Evolutionary conservation across 116 monocot species (phyloP).

Genomic region (Trichopus zeylanicus): DNA sequence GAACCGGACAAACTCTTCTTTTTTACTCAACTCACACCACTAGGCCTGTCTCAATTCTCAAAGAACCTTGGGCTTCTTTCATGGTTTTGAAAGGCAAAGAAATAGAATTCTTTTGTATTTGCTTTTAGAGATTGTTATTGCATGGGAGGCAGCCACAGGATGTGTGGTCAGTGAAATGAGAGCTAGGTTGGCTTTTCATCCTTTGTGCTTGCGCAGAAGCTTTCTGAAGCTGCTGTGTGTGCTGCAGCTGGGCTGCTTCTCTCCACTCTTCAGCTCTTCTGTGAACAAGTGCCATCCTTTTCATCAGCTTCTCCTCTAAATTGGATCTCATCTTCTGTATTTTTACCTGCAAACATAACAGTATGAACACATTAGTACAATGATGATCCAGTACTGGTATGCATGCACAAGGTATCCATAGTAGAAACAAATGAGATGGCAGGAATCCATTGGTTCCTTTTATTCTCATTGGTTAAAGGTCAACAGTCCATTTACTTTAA

Average conservation of each 20-base stretch:
- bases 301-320: conserved; percentile 89
- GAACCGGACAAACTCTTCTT: no score
- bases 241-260: conserved; percentile 64
- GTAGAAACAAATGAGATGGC: no score
- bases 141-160: conserved; percentile 51
- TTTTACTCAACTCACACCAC: no score
- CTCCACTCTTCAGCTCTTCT: conserved; percentile 73
- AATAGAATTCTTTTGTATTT: background rate
- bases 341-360: conserved; percentile 46
- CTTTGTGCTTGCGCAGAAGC: conserved; percentile 53
- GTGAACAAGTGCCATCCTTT: conserved; percentile 63
- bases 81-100: background rate
- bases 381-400: background rate
- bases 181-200: conserved; percentile 33
- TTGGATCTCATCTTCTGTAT: conserved; percentile 84
- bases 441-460: no score
- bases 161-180: conserved; percentile 18
- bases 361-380: background rate
- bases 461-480: no score
- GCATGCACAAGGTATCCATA: no score
- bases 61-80: no score
- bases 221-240: conserved; percentile 62
- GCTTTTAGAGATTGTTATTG: conserved; percentile 11
- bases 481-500: no score
- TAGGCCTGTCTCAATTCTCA: no score